Conservation (phyloP, 305 asterid genomes). For the Fraxinus greggii region DNA sequence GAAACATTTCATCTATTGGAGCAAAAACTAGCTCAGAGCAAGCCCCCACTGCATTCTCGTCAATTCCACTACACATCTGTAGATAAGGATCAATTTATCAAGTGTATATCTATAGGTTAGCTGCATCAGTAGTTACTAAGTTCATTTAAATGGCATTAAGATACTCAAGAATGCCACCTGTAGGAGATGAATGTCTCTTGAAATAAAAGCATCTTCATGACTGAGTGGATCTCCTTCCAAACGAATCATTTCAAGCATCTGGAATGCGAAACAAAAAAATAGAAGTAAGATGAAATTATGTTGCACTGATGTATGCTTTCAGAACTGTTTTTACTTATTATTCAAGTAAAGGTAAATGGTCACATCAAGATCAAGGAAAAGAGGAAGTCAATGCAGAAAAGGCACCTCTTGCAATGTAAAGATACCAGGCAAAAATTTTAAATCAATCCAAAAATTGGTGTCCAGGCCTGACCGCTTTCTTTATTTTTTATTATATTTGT, state of each 20-base stretch:
- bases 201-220: constrained; percentile 74
- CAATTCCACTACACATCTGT: constrained; percentile 89
- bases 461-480: background rate
- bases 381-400: background rate
- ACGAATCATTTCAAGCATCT: constrained; percentile 92
- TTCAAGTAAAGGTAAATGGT: background rate
- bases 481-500: background rate
- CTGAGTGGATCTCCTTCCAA: constrained; percentile 74
- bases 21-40: constrained; percentile 90
- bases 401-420: background rate
- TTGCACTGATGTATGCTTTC: background rate
- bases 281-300: background rate
- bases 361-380: background rate
- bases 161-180: constrained; percentile 46
- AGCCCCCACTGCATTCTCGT: constrained; percentile 74
- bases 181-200: constrained; percentile 81
- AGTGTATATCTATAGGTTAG: background rate
- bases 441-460: background rate
- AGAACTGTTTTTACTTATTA: background rate
- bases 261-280: constrained; percentile 5
- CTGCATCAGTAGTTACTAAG: background rate
- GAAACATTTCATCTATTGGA: constrained; percentile 88
- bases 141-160: background rate
- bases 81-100: background rate
- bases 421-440: background rate